phyloP scores from a whole-genome alignment of 2,329 filamentous ascomycete species.

The Penicillium sp. region DNA sequence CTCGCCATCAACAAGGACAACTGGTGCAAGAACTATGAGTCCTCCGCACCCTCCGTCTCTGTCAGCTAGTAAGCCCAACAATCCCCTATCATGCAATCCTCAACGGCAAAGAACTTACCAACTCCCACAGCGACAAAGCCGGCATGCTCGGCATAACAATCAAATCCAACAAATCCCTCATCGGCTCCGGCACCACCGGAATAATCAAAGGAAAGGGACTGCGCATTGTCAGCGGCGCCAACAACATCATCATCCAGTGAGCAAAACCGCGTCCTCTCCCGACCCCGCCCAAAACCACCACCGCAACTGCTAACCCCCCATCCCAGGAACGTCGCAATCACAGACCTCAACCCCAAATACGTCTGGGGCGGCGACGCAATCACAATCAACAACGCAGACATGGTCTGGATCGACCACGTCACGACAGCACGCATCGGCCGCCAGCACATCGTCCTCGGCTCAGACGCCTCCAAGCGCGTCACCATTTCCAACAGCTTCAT shows the following conservation, averaged over 20 bases:
- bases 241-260: slow-evolving; percentile 59
- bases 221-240: slow-evolving; percentile 47
- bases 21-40: slow-evolving; percentile 61
- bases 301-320: slow-evolving; percentile 1
- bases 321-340: slow-evolving; percentile 53
- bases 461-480: slow-evolving; percentile 53
- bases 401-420: slow-evolving; percentile 54
- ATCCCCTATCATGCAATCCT: accelerated
- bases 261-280: too few relatives aligned
- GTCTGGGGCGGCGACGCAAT: slow-evolving; percentile 63
- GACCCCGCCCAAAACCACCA: not conserved
- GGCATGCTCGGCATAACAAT: slow-evolving; percentile 53
- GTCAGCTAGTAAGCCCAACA: slow-evolving; percentile 33
- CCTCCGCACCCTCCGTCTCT: slow-evolving; percentile 49
- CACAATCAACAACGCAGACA: slow-evolving; percentile 48
- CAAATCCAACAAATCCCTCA: slow-evolving; percentile 57
- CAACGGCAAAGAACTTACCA: not conserved
- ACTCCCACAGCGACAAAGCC: slow-evolving; percentile 49
- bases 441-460: slow-evolving; percentile 61
- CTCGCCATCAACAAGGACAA: slow-evolving; percentile 59
- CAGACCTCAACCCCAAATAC: slow-evolving; percentile 57
- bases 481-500: slow-evolving; percentile 62
- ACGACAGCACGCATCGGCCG: slow-evolving; percentile 58
- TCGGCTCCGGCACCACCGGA: slow-evolving; percentile 55
- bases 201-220: slow-evolving; percentile 60